Conservation (phyloP, 1,139 yeast species). For the Magnusiomyces suaveolens region DNA sequence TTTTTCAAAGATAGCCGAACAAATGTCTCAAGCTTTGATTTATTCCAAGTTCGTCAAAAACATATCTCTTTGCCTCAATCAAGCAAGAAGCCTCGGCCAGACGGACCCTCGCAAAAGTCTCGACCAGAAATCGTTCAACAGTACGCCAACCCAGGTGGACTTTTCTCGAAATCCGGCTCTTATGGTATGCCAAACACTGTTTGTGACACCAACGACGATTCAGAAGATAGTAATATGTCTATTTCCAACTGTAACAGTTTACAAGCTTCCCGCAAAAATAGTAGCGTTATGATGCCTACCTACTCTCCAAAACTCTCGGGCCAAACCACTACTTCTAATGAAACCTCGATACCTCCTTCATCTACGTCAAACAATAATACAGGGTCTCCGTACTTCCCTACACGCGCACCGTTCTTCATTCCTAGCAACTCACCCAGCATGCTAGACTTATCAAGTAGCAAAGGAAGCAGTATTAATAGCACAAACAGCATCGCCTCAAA, state of each 20-base stretch:
- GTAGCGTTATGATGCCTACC: neutral
- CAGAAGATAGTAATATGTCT: neutral
- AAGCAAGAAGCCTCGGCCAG: no score
- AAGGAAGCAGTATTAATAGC: no score
- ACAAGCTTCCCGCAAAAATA: neutral
- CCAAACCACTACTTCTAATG: no score
- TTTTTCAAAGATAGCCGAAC: constrained; percentile 29
- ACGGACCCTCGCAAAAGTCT: no score
- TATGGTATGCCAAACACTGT: neutral
- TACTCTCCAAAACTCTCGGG: neutral
- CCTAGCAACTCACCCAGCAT: neutral
- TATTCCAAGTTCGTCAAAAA: neutral
- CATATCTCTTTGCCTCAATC: neutral
- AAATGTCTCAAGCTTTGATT: constrained; percentile 2
- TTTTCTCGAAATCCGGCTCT: neutral
- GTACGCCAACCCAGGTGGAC: neutral
- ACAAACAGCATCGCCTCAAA: no score
- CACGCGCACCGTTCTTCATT: no score
- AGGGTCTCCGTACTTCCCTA: no score
- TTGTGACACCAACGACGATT: neutral
- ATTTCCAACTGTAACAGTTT: neutral
- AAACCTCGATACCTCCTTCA: no score
- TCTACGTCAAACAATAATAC: no score
- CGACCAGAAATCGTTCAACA: no score
- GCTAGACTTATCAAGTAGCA: neutral